Base-by-base conservation (phyloP, 1,284 basidiomycete species). In the Cronartium ribicola region DNA sequence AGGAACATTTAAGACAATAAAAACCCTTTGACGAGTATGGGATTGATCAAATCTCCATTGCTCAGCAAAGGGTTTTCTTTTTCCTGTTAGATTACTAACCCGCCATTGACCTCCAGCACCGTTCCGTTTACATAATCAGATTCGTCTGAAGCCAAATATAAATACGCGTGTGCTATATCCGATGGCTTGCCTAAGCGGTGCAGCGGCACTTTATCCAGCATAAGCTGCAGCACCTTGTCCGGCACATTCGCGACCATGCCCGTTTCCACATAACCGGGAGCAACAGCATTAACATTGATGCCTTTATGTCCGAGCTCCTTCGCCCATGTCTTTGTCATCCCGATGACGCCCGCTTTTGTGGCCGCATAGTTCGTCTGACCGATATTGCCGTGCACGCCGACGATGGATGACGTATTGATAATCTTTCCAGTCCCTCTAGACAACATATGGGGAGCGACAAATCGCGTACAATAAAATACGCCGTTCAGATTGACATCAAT, bases 351-450 rank as follows among this genome's bases (percentile, higher is more conserved):
- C 79, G 93, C 93, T 80, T 86, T 86, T 22, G 94, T 90, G 0
- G 93, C 87, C 0, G 94, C 91, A 80, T 97, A 97, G 2, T 94
- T 94, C 13, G 93, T n/a, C n/a, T n/a, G n/a, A n/a, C n/a, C n/a
- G n/a, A n/a, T n/a, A n/a, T n/a, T n/a, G n/a, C n/a, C n/a, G n/a
- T n/a, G n/a, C n/a, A n/a, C n/a, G n/a, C n/a, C n/a, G n/a, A n/a
- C n/a, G n/a, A n/a, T n/a, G n/a, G n/a, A n/a, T n/a, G n/a, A n/a
- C n/a, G n/a, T n/a, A n/a, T n/a, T n/a, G n/a, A n/a, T n/a, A n/a
- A n/a, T n/a, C n/a, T n/a, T n/a, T n/a, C n/a, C n/a, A n/a, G n/a
- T n/a, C n/a, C n/a, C n/a, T n/a, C n/a, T n/a, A n/a, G n/a, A n/a
- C n/a, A n/a, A n/a, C n/a, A n/a, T n/a, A n/a, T n/a, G n/a, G n/a